Conservation (phyloP, 2,329 filamentous ascomycete genomes). For the Alternaria gaisen region DNA sequence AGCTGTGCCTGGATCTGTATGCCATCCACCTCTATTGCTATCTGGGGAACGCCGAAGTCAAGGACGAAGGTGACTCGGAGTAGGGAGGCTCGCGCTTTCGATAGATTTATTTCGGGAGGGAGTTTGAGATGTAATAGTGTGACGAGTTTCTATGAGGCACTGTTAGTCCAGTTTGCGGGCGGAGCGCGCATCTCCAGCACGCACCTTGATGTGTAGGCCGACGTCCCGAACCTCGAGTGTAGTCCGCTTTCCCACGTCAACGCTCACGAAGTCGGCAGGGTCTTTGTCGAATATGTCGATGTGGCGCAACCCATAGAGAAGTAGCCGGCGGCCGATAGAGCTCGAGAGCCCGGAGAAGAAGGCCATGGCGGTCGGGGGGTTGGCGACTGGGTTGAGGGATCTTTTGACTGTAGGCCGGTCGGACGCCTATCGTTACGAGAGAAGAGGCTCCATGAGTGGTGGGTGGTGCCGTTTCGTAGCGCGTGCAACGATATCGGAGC, state of each 20-base stretch:
- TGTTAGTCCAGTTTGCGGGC: slow-evolving; percentile 24
- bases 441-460: slow-evolving; percentile 41
- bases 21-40: slow-evolving; percentile 82
- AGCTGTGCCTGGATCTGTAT: slow-evolving; percentile 70
- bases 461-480: slow-evolving; percentile 13
- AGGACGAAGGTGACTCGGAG: slow-evolving; percentile 86
- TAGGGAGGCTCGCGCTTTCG: slow-evolving; percentile 76
- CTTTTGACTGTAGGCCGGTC: slow-evolving; percentile 30
- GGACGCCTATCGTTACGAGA: slow-evolving; percentile 40
- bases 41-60: slow-evolving; percentile 85
- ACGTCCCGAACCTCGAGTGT: slow-evolving; percentile 89
- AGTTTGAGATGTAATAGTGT: slow-evolving; percentile 71
- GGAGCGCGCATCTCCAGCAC: slow-evolving; percentile 26
- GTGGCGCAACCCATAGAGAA: slow-evolving; percentile 84
- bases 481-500: slow-evolving; percentile 6
- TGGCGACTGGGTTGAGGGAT: slow-evolving; percentile 18
- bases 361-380: slow-evolving; percentile 64
- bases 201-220: slow-evolving; percentile 78
- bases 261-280: slow-evolving; percentile 84
- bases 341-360: slow-evolving; percentile 71
- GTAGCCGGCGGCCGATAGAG: slow-evolving; percentile 83
- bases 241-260: slow-evolving; percentile 82
- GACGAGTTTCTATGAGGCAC: slow-evolving; percentile 74
- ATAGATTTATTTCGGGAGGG: slow-evolving; percentile 74
- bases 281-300: slow-evolving; percentile 89